Evolutionary conservation across 768 basidiomycete species (phyloP), one percentile per base, ranked within the genome.

Genomic region (Rhizopogon rudus): DNA sequence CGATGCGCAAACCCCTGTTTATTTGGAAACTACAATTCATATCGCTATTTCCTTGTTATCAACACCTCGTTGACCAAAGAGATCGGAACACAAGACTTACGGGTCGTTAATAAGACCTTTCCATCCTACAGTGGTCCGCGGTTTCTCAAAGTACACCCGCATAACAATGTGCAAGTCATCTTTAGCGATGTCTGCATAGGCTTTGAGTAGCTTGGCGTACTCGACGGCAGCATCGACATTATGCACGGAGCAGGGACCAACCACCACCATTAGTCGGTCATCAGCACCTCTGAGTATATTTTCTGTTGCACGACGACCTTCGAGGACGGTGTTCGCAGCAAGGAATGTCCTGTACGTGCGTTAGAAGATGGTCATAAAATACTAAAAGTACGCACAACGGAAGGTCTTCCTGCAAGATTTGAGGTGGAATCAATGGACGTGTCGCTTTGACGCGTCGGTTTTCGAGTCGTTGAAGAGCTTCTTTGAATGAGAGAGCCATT

Each of bases 81-180:
- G 2, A 42, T 42, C 6, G 6, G n/a, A 25, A 46, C 22, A 37
- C 2, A 22, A n/a, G 9, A 5, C 68, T 10, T 57, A 69, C 68
- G 96, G 95, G 65, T 98, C 94, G 67, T 98, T 98, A 73, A 98
- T 98, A 59, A 98, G 82, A 39, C 96, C 96, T 71, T 99, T 99
- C 96, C 96, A 99, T 28, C 97, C 97, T 46, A 98, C 88, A 0
- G 96, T 98, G 6, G 96, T 98, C 31, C 96, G 81, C 1, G 88
- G 88, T 65, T 98, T 98, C 65, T 98, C 96, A 66, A 98, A 99
- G 77, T 99, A 98, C 62, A 98, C 93, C 28, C 94, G 87, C 96
- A 98, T 98, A 61, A 98, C 78, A 64, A 99, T 97, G 71, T 88
- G 81, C 33, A 99, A 79, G 62, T 98, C 97, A 10, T 91, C 86